Percentiles rank a stretch among this genome's conserved stretches.
phyloP scores from a whole-genome alignment of 2,329 filamentous ascomycete genomes.

The Trichoderma citrinoviride region DNA sequence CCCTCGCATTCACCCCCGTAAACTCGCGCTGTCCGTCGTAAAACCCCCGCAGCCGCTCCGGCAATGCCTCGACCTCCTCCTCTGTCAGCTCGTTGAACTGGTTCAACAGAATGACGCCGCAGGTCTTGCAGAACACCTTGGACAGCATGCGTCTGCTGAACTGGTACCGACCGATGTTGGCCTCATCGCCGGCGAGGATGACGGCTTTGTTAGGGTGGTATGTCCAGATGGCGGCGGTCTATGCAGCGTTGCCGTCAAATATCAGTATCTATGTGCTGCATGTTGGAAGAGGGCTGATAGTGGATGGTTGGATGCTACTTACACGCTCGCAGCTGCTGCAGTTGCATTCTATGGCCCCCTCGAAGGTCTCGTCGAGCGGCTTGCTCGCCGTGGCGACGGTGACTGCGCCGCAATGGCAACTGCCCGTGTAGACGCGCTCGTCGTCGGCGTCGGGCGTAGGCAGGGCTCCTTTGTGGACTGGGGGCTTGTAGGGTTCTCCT shows the following conservation, averaged over 20 bases:
- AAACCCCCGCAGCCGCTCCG: conserved; percentile 28
- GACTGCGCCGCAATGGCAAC: conserved; percentile 54
- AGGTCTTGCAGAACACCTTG: conserved; percentile 50
- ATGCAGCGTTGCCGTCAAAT: background rate
- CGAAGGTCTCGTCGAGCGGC: conserved; percentile 41
- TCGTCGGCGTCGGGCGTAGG: conserved; percentile 40
- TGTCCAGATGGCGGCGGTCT: conserved; percentile 47
- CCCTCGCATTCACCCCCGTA: conserved; percentile 39
- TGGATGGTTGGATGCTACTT: conserved; percentile 20
- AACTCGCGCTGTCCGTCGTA: conserved; percentile 28
- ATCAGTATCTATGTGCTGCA: no score
- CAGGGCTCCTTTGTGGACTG: conserved; percentile 41
- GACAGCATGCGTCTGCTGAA: conserved; percentile 34
- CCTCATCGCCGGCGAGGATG: conserved; percentile 39
- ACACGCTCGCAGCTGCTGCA: conserved; percentile 51
- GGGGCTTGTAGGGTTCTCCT: conserved; percentile 35
- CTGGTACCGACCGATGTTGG: conserved; percentile 40
- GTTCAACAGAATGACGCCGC: conserved; percentile 46
- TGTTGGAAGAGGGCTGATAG: background rate
- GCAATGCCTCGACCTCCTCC: conserved; percentile 37
- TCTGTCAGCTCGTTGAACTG: conserved; percentile 31
- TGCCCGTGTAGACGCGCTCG: conserved; percentile 46
- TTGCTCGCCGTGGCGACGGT: conserved; percentile 43
- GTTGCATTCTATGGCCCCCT: conserved; percentile 44
- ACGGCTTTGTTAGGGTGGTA: conserved; percentile 43